Evolutionary conservation across 2,329 filamentous ascomycete genomes (phyloP).

Genomic region (Trichoderma breve): DNA sequence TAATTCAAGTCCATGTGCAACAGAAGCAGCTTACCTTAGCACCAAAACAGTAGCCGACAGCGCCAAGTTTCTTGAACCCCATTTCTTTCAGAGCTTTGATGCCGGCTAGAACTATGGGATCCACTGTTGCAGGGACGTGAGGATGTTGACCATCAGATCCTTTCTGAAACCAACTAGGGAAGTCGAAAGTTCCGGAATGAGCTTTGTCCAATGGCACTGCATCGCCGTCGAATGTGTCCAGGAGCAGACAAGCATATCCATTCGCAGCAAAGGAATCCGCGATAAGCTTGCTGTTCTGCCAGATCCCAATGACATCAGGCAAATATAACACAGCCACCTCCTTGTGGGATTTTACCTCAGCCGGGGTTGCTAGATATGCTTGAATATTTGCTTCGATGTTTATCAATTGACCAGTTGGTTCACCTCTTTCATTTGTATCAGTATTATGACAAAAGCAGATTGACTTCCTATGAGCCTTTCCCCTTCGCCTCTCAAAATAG

Average conservation of each 20-base stretch:
- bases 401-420: too few relatives aligned
- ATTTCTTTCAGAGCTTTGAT: slow-evolving; percentile 56
- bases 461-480: too few relatives aligned
- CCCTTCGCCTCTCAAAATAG: too few relatives aligned
- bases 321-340: too few relatives aligned
- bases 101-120: slow-evolving; percentile 31
- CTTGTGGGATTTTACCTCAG: too few relatives aligned
- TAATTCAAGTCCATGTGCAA: too few relatives aligned
- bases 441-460: too few relatives aligned
- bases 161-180: slow-evolving; percentile 33
- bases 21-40: slow-evolving; percentile 53
- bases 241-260: slow-evolving; percentile 34
- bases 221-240: slow-evolving; percentile 36
- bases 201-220: neutral
- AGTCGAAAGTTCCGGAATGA: slow-evolving; percentile 41
- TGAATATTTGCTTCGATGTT: too few relatives aligned
- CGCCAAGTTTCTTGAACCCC: slow-evolving; percentile 59
- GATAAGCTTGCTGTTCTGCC: slow-evolving; percentile 39
- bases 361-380: too few relatives aligned
- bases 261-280: slow-evolving; percentile 38
- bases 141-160: slow-evolving; percentile 47
- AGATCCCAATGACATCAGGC: slow-evolving; percentile 36
- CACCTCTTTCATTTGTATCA: too few relatives aligned
- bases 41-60: slow-evolving; percentile 73
- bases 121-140: slow-evolving; percentile 30